A percentile compares a stretch with the other conserved stretches of the same genome.
These are phyloP conservation scores for Phytomonas francai DNA, from an alignment of 208 protist genomes.

Conservation along the genomic window DNA sequence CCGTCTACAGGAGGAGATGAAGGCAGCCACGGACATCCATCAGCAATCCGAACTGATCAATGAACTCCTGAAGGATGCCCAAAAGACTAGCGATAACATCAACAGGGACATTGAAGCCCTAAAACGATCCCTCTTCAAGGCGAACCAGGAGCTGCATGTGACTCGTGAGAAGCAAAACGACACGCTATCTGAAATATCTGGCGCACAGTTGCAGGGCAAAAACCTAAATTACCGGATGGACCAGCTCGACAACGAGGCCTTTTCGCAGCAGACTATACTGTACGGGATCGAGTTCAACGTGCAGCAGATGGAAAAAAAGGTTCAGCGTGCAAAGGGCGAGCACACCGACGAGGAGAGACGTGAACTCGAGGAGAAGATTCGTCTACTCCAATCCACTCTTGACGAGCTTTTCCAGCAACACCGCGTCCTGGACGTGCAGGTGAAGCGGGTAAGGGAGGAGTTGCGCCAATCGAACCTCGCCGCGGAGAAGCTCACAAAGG, in stretches of 20 bases:
- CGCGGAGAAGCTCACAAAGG: conserved; percentile 39
- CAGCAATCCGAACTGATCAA: conserved; percentile 52
- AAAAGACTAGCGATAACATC: conserved; percentile 37
- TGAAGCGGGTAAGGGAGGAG: conserved; percentile 87
- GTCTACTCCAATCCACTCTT: conserved; percentile 69
- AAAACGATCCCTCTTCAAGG: conserved; percentile 73
- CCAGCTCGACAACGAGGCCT: conserved; percentile 78
- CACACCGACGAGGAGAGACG: conserved; percentile 88
- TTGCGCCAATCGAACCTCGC: conserved; percentile 50
- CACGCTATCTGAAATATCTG: conserved; percentile 74
- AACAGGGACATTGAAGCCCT: conserved; percentile 74
- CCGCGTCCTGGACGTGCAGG: conserved; percentile 72
- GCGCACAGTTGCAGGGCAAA: conserved; percentile 75
- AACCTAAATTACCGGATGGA: conserved; percentile 78
- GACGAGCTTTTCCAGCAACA: conserved; percentile 77
- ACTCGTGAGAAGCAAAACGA: conserved; percentile 50
- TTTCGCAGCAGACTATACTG: conserved; percentile 90
- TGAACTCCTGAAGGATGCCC: conserved; percentile 41
- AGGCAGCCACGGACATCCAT: conserved; percentile 45
- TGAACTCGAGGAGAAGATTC: conserved; percentile 81
- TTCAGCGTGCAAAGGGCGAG: conserved; percentile 83
- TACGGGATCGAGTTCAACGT: conserved; percentile 93
- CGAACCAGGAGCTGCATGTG: conserved; percentile 76
- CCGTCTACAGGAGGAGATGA: conserved; percentile 32
- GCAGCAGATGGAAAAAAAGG: conserved; percentile 94